These are phyloP conservation scores for Lotmaria passim DNA, from an alignment of 208 protist genomes.

Conservation along the genomic window DNA sequence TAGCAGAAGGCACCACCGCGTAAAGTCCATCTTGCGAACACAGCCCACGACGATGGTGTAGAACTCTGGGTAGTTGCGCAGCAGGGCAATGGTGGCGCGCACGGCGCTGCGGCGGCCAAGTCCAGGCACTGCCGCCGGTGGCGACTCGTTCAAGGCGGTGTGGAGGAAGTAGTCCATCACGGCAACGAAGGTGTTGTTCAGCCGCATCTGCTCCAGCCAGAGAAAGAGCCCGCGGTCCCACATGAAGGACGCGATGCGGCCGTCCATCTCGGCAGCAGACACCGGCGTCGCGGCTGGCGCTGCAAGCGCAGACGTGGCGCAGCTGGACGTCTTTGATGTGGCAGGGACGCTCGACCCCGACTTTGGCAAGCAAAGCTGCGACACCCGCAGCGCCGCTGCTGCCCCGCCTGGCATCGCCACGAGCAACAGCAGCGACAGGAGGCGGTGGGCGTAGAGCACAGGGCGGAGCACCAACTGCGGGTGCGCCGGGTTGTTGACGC, in stretches of 20 bases:
- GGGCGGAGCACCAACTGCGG: conserved; percentile 35
- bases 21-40: conserved; percentile 78
- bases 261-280: conserved; percentile 14
- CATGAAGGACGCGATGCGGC: conserved; percentile 35
- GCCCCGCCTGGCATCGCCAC: conserved; percentile 27
- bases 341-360: background rate
- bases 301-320: background rate
- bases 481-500: background rate
- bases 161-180: conserved; percentile 73
- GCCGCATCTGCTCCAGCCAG: conserved; percentile 75
- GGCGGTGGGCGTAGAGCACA: conserved; percentile 59
- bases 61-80: conserved; percentile 77
- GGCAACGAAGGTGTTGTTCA: conserved; percentile 55
- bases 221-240: conserved; percentile 56
- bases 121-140: conserved; percentile 40
- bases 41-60: conserved; percentile 69
- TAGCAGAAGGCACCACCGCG: conserved; percentile 60
- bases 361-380: background rate
- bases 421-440: conserved; percentile 53
- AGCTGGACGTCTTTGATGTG: background rate
- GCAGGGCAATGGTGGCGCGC: conserved; percentile 46
- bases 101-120: conserved; percentile 51
- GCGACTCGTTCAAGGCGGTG: conserved; percentile 59
- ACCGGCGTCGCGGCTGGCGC: background rate
- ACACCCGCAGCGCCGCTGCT: background rate